Evolutionary conservation across 108 stramenopile genomes (phyloP).

Genomic region (Chaetoceros tenuissimus): DNA sequence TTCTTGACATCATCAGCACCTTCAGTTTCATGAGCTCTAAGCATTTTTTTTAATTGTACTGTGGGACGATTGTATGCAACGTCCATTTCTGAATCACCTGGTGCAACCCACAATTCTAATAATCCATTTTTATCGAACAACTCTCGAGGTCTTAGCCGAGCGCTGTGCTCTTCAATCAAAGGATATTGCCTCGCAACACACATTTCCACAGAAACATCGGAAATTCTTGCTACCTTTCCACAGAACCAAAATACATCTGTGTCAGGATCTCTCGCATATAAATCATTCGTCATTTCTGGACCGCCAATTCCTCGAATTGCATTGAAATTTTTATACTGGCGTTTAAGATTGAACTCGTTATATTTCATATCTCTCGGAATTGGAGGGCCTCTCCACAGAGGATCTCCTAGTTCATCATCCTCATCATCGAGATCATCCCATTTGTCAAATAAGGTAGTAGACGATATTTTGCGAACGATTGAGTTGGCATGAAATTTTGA

Average conservation of each 20-base stretch:
- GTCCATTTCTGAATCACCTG: conserved; percentile 78
- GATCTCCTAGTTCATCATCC: background rate
- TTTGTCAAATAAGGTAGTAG: too few species aligned
- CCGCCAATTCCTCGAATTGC: conserved; percentile 59
- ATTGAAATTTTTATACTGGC: conserved; percentile 52
- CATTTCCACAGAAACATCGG: conserved; percentile 60
- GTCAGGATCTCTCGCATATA: conserved; percentile 62
- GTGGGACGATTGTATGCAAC: conserved; percentile 71
- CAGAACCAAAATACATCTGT: conserved; percentile 62
- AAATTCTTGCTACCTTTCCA: conserved; percentile 74
- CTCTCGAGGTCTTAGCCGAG: conserved; percentile 61
- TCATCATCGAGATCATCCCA: background rate
- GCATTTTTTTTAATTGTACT: conserved; percentile 38
- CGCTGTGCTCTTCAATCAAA: conserved; percentile 69
- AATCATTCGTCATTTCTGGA: conserved; percentile 56
- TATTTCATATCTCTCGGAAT: conserved; percentile 59
- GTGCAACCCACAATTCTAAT: conserved; percentile 67
- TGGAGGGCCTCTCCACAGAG: background rate
- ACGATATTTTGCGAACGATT: too few species aligned
- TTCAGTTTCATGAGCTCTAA: conserved; percentile 19
- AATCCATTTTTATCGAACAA: conserved; percentile 46
- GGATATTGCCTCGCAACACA: conserved; percentile 60
- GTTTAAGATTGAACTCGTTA: conserved; percentile 45
- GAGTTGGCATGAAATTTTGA: too few species aligned
- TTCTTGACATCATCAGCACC: conserved; percentile 25